Evolutionary conservation across 176 grass and related monocot species (phyloP).

Genomic region (Panicum miliaceum): DNA sequence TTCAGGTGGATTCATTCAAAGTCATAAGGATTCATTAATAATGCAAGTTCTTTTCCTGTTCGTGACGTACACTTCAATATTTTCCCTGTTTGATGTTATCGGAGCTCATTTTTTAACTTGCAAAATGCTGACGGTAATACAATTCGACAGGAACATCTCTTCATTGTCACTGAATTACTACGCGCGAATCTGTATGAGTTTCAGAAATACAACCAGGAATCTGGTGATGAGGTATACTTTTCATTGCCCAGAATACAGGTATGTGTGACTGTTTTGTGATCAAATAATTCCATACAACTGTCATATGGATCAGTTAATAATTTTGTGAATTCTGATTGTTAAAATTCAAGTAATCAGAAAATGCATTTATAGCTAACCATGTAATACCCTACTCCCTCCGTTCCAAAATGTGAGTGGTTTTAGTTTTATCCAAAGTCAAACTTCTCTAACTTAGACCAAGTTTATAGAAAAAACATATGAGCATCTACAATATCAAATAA

Average conservation of each 20-base stretch:
- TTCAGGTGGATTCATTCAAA: background rate
- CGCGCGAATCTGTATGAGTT: conserved; percentile 95
- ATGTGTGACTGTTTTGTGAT: conserved; percentile 18
- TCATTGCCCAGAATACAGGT: conserved; percentile 98
- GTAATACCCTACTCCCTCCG: background rate
- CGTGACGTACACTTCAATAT: conserved; percentile 9
- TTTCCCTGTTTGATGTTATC: conserved; percentile 19
- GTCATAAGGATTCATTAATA: conserved; percentile 9
- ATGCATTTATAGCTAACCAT: background rate
- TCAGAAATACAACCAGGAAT: conserved; percentile 97
- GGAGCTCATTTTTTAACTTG: conserved; percentile 26
- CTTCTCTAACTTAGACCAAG: too few species aligned
- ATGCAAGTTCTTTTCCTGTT: conserved; percentile 6
- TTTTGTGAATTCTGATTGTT: conserved; percentile 2
- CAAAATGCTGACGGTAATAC: conserved; percentile 37
- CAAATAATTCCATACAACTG: conserved; percentile 5
- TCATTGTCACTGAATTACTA: conserved; percentile 96
- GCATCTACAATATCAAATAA: too few species aligned
- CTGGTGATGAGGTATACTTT: conserved; percentile 76
- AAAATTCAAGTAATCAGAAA: conserved; percentile 18
- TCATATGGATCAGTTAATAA: conserved; percentile 1
- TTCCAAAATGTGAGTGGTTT: too few species aligned
- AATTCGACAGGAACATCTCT: conserved; percentile 87
- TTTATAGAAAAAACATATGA: too few species aligned
- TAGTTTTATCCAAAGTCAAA: too few species aligned